A percentile compares a stretch with the other conserved stretches of the same genome.
Evolutionary conservation across 208 protist genomes (phyloP).

Genomic region (Porcisia hertigi): DNA sequence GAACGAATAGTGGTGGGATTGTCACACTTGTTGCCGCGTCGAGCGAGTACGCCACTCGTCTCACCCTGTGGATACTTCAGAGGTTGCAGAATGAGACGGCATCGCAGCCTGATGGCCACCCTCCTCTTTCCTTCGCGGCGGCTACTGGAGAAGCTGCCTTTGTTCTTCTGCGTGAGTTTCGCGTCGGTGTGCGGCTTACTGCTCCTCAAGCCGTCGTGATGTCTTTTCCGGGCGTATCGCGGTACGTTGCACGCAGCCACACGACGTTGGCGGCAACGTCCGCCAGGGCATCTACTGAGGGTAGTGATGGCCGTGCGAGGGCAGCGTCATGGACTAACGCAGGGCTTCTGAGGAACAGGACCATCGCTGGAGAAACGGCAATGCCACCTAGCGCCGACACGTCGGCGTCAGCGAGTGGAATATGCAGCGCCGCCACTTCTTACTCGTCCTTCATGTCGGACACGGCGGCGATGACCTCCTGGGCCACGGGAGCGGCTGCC

Average conservation of each 20-base stretch:
- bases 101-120: neutral
- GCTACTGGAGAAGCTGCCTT: constrained; percentile 3
- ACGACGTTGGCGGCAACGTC: neutral
- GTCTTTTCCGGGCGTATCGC: constrained; percentile 18
- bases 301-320: neutral
- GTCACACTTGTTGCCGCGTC: constrained; percentile 33
- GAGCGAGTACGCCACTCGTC: constrained; percentile 42
- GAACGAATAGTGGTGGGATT: neutral
- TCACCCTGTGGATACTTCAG: constrained; percentile 37
- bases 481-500: constrained; percentile 17
- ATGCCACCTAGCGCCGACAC: neutral
- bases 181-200: constrained; percentile 32
- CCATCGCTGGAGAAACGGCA: neutral
- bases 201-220: constrained; percentile 13
- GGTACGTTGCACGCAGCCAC: constrained; percentile 9
- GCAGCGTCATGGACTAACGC: constrained; percentile 1
- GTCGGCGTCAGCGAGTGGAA: neutral
- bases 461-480: constrained; percentile 11
- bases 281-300: neutral
- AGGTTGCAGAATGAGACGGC: neutral
- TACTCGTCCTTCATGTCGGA: neutral
- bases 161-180: constrained; percentile 37
- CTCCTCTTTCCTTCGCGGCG: neutral
- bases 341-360: neutral
- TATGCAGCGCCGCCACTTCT: neutral